A percentile compares a stretch with the other conserved stretches of the same genome.
Conservation (phyloP, 2,329 filamentous ascomycete genomes). For the Hirsutella thompsonii region DNA sequence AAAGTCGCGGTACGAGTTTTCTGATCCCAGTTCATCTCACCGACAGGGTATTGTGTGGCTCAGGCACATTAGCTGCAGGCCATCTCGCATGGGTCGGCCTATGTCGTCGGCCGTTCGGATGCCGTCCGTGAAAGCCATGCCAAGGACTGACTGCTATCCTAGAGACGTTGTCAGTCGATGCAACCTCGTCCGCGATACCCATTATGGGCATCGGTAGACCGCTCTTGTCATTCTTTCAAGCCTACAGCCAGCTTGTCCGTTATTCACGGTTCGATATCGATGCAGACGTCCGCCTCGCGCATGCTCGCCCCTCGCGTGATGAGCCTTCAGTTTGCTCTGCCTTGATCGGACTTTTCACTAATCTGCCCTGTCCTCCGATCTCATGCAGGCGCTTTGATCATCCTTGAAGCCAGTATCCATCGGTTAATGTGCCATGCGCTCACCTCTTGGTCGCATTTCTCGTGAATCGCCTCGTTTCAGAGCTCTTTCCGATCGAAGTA, state of each 20-base stretch:
- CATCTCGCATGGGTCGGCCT: background rate
- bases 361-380: background rate
- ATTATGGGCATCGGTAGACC: conserved; percentile 1
- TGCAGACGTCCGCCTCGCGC: background rate
- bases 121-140: conserved; percentile 2
- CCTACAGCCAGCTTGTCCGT: background rate
- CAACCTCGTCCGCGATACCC: background rate
- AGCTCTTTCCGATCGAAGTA: background rate
- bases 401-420: background rate
- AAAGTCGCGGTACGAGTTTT: background rate
- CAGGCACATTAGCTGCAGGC: background rate
- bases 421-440: background rate
- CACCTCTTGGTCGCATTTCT: background rate
- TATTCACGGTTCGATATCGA: background rate
- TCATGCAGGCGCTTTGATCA: background rate
- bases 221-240: background rate
- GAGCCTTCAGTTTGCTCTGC: background rate
- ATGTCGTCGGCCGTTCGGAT: background rate
- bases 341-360: background rate
- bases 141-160: background rate
- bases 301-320: background rate
- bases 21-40: background rate
- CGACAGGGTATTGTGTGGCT: background rate
- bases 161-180: background rate
- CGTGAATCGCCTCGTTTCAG: background rate